A percentile compares a stretch with the other conserved stretches of the same genome.
These are phyloP conservation scores for Chlorella sorokiniana DNA, from an alignment of 139 green algal genomes.

Conservation along the genomic window DNA sequence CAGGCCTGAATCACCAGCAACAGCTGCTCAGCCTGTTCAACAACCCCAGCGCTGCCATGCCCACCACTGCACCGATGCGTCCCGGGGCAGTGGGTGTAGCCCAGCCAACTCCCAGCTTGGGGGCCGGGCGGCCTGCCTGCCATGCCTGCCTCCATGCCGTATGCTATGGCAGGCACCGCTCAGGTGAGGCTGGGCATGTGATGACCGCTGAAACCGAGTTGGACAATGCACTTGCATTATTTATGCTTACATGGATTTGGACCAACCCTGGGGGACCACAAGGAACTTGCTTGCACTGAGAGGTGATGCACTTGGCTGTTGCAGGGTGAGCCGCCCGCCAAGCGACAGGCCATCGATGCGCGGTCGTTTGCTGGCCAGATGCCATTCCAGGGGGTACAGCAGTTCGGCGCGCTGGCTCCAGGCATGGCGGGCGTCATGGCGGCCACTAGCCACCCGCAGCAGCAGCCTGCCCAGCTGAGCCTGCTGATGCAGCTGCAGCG, in stretches of 20 bases:
- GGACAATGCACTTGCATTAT: too few species aligned
- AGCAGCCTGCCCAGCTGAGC: not conserved
- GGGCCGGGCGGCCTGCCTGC: not conserved
- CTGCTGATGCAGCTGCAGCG: slow-evolving; percentile 16
- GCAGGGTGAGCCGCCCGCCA: slow-evolving; percentile 38
- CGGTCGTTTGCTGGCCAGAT: not conserved
- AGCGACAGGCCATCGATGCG: slow-evolving; percentile 33
- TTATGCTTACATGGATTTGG: too few species aligned
- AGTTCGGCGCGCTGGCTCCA: not conserved
- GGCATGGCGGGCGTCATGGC: not conserved
- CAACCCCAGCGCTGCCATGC: not conserved
- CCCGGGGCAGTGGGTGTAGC: not conserved
- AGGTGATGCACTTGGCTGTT: not conserved
- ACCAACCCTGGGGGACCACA: not conserved
- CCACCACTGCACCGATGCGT: not conserved
- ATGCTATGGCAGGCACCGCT: not conserved
- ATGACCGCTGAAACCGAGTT: not conserved
- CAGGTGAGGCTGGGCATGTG: slow-evolving; percentile 7
- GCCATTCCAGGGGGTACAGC: not conserved
- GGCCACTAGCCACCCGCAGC: not conserved
- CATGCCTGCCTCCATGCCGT: not conserved
- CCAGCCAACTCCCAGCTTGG: not conserved
- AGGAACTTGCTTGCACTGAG: not conserved
- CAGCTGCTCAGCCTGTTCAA: not conserved
- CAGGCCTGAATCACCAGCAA: slow-evolving; percentile 11